phyloP scores from a whole-genome alignment of 176 grass and related monocot genomes.

The Paspalum vaginatum region DNA sequence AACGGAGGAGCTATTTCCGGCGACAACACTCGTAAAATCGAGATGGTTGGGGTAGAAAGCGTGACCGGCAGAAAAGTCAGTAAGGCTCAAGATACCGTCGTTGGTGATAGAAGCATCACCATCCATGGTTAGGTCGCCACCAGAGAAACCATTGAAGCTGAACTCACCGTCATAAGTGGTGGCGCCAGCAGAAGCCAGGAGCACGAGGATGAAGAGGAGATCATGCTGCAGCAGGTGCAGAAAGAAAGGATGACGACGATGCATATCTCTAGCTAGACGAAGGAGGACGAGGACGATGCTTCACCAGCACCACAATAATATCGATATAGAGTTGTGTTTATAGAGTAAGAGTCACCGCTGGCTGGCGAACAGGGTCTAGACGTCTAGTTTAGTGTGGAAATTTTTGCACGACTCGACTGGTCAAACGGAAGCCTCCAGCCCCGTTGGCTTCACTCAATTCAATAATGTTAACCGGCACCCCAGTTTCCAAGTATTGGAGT shows the following conservation, averaged over 20 bases:
- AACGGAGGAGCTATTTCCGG: background rate
- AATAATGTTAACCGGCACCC: too few relatives aligned
- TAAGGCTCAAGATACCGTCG: slow-evolving; percentile 39
- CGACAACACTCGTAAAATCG: background rate
- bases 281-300: too few relatives aligned
- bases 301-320: too few relatives aligned
- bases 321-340: too few relatives aligned
- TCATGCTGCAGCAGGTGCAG: background rate
- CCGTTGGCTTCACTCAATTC: too few relatives aligned
- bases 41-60: slow-evolving; percentile 42
- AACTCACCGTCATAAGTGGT: background rate
- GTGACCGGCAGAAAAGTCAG: slow-evolving; percentile 31
- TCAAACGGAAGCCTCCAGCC: too few relatives aligned
- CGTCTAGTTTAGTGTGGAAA: too few relatives aligned
- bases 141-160: slow-evolving; percentile 39
- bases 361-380: too few relatives aligned
- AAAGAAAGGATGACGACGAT: background rate
- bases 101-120: background rate
- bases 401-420: too few relatives aligned
- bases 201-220: background rate
- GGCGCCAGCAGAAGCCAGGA: background rate
- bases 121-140: slow-evolving; percentile 8
- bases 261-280: too few relatives aligned
- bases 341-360: too few relatives aligned
- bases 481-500: too few relatives aligned